Conservation (phyloP, 257 asterid genomes). For the Nicotiana paniculata region DNA sequence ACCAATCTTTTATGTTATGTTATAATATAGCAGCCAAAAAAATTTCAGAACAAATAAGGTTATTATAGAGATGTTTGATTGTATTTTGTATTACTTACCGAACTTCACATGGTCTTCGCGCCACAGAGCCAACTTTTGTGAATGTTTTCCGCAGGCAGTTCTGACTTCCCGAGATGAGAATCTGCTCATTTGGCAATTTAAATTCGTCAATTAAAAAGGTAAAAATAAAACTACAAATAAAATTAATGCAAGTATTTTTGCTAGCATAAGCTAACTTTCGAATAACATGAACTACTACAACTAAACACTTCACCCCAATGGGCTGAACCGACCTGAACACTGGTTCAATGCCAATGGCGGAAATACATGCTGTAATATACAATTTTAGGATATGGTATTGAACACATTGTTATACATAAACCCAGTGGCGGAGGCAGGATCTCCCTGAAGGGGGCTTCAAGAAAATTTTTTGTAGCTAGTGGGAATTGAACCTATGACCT, state of each 20-base stretch:
- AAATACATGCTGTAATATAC: not conserved
- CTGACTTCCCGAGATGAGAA: not conserved
- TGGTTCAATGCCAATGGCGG: not conserved
- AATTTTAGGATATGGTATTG: not conserved
- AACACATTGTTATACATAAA: not conserved
- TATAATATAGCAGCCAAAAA: no score
- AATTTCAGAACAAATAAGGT: no score
- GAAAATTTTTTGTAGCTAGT: no score
- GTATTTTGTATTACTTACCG: not conserved
- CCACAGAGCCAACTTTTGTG: not conserved
- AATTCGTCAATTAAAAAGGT: not conserved
- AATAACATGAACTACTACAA: not conserved
- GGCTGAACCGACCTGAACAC: not conserved
- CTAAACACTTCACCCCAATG: not conserved
- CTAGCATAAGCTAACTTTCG: not conserved
- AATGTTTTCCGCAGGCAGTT: not conserved
- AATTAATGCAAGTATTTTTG: not conserved
- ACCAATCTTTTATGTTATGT: no score
- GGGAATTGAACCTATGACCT: no score
- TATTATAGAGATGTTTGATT: no score
- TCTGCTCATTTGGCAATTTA: not conserved
- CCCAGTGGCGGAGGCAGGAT: no score
- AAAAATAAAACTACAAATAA: not conserved
- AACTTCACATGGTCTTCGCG: not conserved
- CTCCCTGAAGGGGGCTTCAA: no score